Evolutionary conservation across 441 rosid genomes (phyloP).

Genomic region (Sinapis alba): DNA sequence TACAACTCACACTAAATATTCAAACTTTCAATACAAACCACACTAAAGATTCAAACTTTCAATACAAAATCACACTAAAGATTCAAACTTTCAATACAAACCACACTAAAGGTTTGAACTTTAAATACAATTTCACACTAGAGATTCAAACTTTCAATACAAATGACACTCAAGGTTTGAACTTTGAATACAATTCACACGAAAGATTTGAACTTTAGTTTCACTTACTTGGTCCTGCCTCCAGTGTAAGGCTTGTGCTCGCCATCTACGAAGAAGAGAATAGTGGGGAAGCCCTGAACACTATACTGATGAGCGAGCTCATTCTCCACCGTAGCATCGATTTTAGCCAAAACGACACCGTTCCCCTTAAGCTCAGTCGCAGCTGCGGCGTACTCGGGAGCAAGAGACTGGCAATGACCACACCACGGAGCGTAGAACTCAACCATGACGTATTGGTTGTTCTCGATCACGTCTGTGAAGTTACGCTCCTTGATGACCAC

Average conservation of each 20-base stretch:
- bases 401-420: conserved; percentile 90
- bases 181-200: neutral
- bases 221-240: conserved; percentile 80
- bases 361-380: conserved; percentile 77
- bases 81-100: neutral
- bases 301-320: conserved; percentile 79
- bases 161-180: too few relatives aligned
- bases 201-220: neutral
- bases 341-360: conserved; percentile 80
- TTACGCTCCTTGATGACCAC: conserved; percentile 79
- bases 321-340: conserved; percentile 90
- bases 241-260: conserved; percentile 76
- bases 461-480: conserved; percentile 67
- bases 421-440: conserved; percentile 99
- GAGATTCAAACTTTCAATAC: neutral
- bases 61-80: neutral
- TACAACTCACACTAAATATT: neutral
- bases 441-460: conserved; percentile 78
- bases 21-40: neutral
- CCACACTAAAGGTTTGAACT: neutral
- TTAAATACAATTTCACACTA: neutral
- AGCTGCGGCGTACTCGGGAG: conserved; percentile 97
- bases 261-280: conserved; percentile 84
- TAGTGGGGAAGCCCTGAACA: conserved; percentile 87
- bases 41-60: neutral